Evolutionary conservation across 2,329 filamentous ascomycete species (phyloP).

Genomic region (Clonostachys sp.): DNA sequence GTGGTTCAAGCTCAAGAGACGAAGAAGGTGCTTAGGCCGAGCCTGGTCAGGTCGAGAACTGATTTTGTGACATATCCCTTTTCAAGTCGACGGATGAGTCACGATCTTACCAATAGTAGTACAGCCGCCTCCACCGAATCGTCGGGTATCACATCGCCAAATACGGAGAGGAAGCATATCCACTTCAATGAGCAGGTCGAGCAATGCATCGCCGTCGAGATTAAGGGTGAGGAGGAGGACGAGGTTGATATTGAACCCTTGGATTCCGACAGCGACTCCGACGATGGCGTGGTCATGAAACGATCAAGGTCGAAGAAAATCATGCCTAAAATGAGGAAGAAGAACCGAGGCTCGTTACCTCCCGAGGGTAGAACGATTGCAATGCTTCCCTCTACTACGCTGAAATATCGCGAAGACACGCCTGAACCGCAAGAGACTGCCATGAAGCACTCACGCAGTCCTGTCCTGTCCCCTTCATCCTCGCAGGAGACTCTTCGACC

Average conservation of each 20-base stretch:
- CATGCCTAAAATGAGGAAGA: conserved; percentile 41
- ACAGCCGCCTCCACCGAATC: conserved; percentile 63
- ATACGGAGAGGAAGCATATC: conserved; percentile 75
- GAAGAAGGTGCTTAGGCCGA: conserved; percentile 42
- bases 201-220: conserved; percentile 91
- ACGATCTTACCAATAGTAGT: conserved; percentile 57
- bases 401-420: conserved; percentile 78
- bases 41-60: conserved; percentile 59
- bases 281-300: conserved; percentile 84
- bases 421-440: conserved; percentile 60
- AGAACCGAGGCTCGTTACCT: conserved; percentile 31
- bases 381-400: conserved; percentile 79
- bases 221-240: conserved; percentile 74
- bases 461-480: conserved; percentile 64
- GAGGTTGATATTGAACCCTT: conserved; percentile 52
- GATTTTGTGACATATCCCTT: conserved; percentile 66
- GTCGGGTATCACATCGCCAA: conserved; percentile 62
- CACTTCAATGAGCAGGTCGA: conserved; percentile 95
- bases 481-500: conserved; percentile 81
- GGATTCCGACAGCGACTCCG: conserved; percentile 62
- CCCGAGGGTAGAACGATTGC: conserved; percentile 81
- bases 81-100: conserved; percentile 54
- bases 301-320: conserved; percentile 53
- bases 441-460: conserved; percentile 53
- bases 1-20: conserved; percentile 79